A percentile compares a stretch with the other conserved stretches of the same genome.
phyloP scores from a whole-genome alignment of 768 basidiomycete species.

The Collybia sordida region DNA sequence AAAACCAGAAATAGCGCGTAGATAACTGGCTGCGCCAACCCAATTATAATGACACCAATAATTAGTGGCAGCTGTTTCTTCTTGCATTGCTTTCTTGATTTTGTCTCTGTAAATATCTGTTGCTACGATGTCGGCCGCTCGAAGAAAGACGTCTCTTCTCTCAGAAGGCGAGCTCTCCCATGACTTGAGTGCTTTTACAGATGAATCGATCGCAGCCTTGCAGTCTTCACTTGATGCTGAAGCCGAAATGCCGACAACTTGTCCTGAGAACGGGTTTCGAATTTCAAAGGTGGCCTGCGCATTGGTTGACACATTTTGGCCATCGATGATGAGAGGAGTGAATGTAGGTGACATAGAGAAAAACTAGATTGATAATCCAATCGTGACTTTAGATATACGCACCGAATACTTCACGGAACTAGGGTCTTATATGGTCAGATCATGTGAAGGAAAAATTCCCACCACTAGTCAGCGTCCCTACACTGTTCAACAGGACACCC shows the following conservation, averaged over 20 bases:
- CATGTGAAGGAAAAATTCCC: too few relatives aligned
- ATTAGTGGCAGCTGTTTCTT: slow-evolving; percentile 39
- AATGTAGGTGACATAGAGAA: slow-evolving; percentile 20
- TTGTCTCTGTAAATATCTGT: slow-evolving; percentile 39
- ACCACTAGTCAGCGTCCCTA: too few relatives aligned
- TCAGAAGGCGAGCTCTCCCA: slow-evolving; percentile 42
- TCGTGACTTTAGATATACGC: not conserved
- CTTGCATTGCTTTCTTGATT: slow-evolving; percentile 27
- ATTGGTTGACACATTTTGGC: slow-evolving; percentile 33
- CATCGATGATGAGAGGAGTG: slow-evolving; percentile 42
- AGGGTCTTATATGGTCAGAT: too few relatives aligned
- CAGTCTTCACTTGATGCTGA: slow-evolving; percentile 47
- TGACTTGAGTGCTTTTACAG: slow-evolving; percentile 41
- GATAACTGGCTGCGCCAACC: slow-evolving; percentile 12
- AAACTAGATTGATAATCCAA: not conserved
- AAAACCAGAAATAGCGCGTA: slow-evolving; percentile 34
- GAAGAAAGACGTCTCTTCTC: slow-evolving; percentile 45
- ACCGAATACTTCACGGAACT: too few relatives aligned
- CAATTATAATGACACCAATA: slow-evolving; percentile 28
- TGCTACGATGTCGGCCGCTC: slow-evolving; percentile 45
- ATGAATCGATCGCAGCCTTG: slow-evolving; percentile 42
- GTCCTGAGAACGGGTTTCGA: slow-evolving; percentile 37
- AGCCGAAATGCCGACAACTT: slow-evolving; percentile 43
- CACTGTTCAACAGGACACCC: not conserved
- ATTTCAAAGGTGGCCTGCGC: slow-evolving; percentile 43